Base-by-base conservation (phyloP, 768 basidiomycete genomes). In the Boletus sp. region DNA sequence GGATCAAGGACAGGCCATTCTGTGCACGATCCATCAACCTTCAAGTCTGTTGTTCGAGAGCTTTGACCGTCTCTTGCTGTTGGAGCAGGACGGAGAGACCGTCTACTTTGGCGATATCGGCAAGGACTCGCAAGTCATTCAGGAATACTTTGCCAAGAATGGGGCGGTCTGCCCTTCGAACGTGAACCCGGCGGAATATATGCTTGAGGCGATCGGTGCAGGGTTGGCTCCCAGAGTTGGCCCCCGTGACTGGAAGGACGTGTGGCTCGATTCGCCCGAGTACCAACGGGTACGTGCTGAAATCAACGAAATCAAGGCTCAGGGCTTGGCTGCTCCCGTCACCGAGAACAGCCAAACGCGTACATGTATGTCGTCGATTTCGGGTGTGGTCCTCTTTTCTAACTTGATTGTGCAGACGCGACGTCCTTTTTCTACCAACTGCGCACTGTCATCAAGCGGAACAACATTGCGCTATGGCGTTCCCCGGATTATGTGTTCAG, bases 91-190 rank as follows among this genome's bases (percentile, higher is more conserved):
- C 2, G 94, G 94, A 7, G 86, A 91, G 69, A 94, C 92, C 0
- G 90, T 94, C n/a, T 96, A 95, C 78, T 95, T 92, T 66, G 94
- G 93, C 42, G 88, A 90, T 58, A 91, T 95, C 49, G 94, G 92
- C 45, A 69, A 77, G 42, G 88, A 92, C 59, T 89, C 90, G 4
- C 65, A 74, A 2, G 76, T 84, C 36, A 75, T 95, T 48, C 84
- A 82, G 29, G 78, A 84, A 5, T 96, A 96, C 75, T 92, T 94
- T 67, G 83, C 83, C 24, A 77, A 78, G 15, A 74, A 90, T 59
- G 92, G 92, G 14, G 93, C 70, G 5, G 58, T 70, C 30, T 94
- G 91, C 70, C 90, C 91, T 4, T 47, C 81, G 0, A 86, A 87
- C 58, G 85, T 86, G 65, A 96, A 96, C 69, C 91, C 90, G 5